Evolutionary conservation across 192 early-diverging fungal genomes (phyloP).

Genomic region (Coemansia sp.): DNA sequence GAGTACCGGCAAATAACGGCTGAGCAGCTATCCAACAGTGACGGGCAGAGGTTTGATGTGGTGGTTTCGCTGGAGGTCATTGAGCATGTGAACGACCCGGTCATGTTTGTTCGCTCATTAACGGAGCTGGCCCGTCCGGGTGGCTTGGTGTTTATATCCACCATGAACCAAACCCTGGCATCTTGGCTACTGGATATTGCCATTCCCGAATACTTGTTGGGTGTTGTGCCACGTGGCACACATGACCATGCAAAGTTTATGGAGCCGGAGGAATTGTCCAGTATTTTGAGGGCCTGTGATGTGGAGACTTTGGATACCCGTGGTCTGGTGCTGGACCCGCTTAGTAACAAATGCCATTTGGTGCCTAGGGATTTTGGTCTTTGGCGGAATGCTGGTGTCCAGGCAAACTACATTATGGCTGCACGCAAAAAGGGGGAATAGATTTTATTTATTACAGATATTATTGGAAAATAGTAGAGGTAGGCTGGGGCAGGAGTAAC

Average conservation of each 20-base stretch:
- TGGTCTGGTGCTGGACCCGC: conserved; percentile 55
- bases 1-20: conserved; percentile 19
- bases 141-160: conserved; percentile 75
- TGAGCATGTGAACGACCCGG: conserved; percentile 81
- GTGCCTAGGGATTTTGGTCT: conserved; percentile 36
- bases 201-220: conserved; percentile 73
- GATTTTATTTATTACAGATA: no score
- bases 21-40: conserved; percentile 53
- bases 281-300: conserved; percentile 45
- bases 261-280: conserved; percentile 58
- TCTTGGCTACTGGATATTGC: conserved; percentile 74
- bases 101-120: conserved; percentile 63
- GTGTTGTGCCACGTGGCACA: conserved; percentile 75
- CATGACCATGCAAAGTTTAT: conserved; percentile 85
- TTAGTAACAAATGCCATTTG: conserved; percentile 28
- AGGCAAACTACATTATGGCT: conserved; percentile 48
- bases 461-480: no score
- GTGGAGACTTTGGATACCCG: conserved; percentile 47
- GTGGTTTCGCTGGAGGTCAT: conserved; percentile 87
- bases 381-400: conserved; percentile 23
- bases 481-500: no score
- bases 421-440: conserved; percentile 43
- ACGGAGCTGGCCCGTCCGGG: conserved; percentile 60
- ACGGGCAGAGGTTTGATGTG: conserved; percentile 60
- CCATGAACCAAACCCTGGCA: conserved; percentile 80